Base-by-base conservation (phyloP, 1,139 yeast genomes). In the Geotrichum restrictum region DNA sequence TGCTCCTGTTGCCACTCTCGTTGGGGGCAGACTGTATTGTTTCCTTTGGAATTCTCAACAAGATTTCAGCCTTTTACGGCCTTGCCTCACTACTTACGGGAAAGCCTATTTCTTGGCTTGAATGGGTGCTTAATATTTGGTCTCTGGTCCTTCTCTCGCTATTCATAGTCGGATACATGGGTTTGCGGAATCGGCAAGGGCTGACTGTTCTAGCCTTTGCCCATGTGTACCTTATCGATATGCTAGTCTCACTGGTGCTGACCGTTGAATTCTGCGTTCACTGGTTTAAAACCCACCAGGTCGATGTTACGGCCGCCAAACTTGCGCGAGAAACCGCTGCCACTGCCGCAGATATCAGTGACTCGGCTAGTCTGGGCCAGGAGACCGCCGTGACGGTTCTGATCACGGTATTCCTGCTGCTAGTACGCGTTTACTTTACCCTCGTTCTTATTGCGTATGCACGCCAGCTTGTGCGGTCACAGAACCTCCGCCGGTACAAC, bases 1-100 rank as follows among this genome's bases (percentile, higher is more conserved):
- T 83, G 33, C 81, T 81, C 21, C 61, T 77, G 42, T 69, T 88
- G 22, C 97, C 98, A 3, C 77, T 93, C 41, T 88, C 85, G 64
- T 77, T 87, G 36, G 98, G 97, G 8, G 95, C 89, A 22, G 98
- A 93, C 67, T 67, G 88, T 11, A 80, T 87, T 22, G 73, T 89
- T n/a, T 85, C 88, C 1, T 74, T 86, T 37, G 85, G 94, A 21
- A 79, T 89, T 45, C 76, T 91, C 61, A 91, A 93, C 72, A 91
- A 91, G 68, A 88, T 93, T 57, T 83, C 95, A 53, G 97, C 98
- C 8, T 74, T 83, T 27, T 93, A 85, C 68, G 98, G 98, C 29
- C 74, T 91, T 40, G 73, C 91, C 34, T 89, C 98, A 0, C 70
- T 93, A 42, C 78, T 93, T 64, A 91, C 97, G 0, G 76, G 96